Evolutionary conservation across 257 asterid species (phyloP), one percentile per base, ranked within the genome.

Genomic region (Plantago major): DNA sequence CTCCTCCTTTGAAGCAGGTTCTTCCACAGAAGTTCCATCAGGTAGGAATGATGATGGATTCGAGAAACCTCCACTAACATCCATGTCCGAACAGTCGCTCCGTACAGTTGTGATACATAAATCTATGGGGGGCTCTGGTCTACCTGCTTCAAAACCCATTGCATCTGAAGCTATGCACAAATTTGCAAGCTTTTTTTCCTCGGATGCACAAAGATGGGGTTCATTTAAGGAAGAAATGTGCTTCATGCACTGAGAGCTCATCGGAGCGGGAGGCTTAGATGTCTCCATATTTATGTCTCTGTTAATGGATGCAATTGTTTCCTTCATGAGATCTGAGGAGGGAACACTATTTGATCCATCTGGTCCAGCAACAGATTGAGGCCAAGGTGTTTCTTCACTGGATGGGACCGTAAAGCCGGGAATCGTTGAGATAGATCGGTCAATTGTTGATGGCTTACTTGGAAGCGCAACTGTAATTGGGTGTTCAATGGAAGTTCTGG

Each of bases 381-480:
- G 77, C 50, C 79, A 82, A 42, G 74, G 77, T 64, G 73, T 52
- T 46, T 67, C 80, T 55, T 74, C 86, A 69, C 65, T 65, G 15
- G 71, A 64, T 28, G 85, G 80, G 68, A 69, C 66, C 14, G 76
- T 60, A 65, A 76, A 84, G 57, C 93, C 93, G 55, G 90, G 86
- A 69, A 92, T 62, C 18, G 73, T 83, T 44, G 97, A 92, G 79
- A 92, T 86, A 61, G 94, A 86, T 71, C 89, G 71, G 69, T 80
- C 96, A 55, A 80, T 76, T n/a, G 68, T 61, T 40, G 91, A 85
- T 63, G 84, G 64, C 77, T 79, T 89, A 52, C 79, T 94, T 11
- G 95, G 95, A 70, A 92, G 86, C 42, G 87, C 85, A 62, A 88
- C 93, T 3, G 84, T 79, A 17, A 92, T 86, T 53, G 93, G 88